Evolutionary conservation across 2,329 filamentous ascomycete genomes (phyloP).

Genomic region (Pestalotiopsis sp.): DNA sequence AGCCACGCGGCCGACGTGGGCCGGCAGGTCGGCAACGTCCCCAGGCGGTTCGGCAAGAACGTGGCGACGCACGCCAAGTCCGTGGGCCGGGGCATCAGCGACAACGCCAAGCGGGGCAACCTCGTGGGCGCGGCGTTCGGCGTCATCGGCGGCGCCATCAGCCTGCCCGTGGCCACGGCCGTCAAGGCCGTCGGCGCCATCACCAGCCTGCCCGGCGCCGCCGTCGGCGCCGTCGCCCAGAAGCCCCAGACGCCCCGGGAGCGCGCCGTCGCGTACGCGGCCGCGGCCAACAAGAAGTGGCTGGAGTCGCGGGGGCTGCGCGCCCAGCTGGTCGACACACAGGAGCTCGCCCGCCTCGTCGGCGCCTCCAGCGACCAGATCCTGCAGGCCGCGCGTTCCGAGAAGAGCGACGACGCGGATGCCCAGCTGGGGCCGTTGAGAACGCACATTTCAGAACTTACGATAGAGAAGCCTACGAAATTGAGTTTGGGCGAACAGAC

Average conservation of each 20-base stretch:
- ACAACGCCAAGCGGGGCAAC: conserved; percentile 41
- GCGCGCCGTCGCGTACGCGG: conserved; percentile 42
- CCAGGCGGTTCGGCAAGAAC: conserved; percentile 36
- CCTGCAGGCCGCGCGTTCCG: conserved; percentile 38
- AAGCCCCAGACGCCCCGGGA: conserved; percentile 44
- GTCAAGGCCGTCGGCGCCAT: conserved; percentile 38
- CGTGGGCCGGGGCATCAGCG: conserved; percentile 37
- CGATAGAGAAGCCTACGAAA: not conserved
- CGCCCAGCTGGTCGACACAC: conserved; percentile 37
- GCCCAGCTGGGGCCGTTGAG: conserved; percentile 20
- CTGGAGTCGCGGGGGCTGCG: conserved; percentile 39
- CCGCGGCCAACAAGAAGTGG: conserved; percentile 47
- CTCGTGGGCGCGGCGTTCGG: conserved; percentile 39
- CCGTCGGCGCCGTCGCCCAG: conserved; percentile 34
- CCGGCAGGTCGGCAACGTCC: conserved; percentile 37
- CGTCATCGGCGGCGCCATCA: conserved; percentile 39
- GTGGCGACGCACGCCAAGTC: conserved; percentile 38
- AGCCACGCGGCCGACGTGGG: conserved; percentile 45
- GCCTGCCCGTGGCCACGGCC: conserved; percentile 40
- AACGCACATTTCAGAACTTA: not conserved
- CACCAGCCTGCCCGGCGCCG: conserved; percentile 35
- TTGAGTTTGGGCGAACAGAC: not conserved
- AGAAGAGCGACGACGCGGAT: conserved; percentile 16
- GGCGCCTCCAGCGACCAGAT: conserved; percentile 38
- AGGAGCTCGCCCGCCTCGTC: conserved; percentile 21